Conservation (phyloP, 305 asterid genomes). For the Euphrasia arctica region DNA sequence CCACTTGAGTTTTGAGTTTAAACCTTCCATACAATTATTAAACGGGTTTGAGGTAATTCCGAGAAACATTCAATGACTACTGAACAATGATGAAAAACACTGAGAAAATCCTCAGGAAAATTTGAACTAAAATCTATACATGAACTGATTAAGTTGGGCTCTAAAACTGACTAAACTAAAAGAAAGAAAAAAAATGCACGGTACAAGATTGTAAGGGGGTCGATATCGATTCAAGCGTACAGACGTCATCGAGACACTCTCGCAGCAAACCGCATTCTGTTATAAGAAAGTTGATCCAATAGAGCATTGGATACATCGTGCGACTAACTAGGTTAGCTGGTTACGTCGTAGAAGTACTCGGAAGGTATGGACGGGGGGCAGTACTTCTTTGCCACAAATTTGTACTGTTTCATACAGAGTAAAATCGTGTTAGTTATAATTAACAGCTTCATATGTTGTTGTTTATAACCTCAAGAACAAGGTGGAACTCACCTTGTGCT, state of each 20-base stretch:
- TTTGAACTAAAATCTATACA: neutral
- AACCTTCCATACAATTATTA: too few species aligned
- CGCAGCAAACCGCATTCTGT: conserved; percentile 6
- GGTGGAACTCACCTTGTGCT: conserved; percentile 43
- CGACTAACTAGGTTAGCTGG: conserved; percentile 26
- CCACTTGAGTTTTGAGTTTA: too few species aligned
- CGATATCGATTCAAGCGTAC: conserved; percentile 1
- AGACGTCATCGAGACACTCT: neutral
- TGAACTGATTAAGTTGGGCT: conserved; percentile 22
- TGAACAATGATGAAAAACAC: neutral
- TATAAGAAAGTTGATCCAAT: conserved; percentile 28
- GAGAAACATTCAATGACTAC: neutral
- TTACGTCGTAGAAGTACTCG: conserved; percentile 57
- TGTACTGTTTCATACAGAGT: conserved; percentile 49
- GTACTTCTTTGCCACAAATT: conserved; percentile 92
- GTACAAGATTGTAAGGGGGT: neutral
- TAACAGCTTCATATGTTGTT: neutral
- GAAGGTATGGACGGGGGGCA: conserved; percentile 75
- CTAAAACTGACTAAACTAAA: conserved; percentile 16
- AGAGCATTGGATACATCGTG: conserved; percentile 28
- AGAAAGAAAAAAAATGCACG: neutral
- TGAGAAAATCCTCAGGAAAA: neutral
- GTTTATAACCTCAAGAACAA: neutral
- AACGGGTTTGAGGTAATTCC: neutral
- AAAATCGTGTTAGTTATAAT: neutral